Base-by-base conservation (phyloP, 768 basidiomycete species). In the Epithele typhae region DNA sequence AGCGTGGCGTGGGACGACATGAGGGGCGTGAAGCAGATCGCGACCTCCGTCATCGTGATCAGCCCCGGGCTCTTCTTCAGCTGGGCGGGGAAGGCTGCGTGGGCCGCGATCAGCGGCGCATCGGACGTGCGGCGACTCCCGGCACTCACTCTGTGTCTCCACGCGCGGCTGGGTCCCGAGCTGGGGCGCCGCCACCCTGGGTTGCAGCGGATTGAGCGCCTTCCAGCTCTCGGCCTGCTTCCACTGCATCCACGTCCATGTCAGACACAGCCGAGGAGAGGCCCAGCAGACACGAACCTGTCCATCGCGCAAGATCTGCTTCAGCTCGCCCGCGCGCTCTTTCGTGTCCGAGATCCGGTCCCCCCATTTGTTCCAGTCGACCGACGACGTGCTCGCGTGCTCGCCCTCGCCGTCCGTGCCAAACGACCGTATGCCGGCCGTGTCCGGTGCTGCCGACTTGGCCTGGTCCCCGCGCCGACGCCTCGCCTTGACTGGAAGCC, bases 321-420 rank as follows among this genome's bases (percentile, higher is more conserved):
- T 75, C 12, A 74, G 59, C 27, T 76, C 64, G 3, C 46, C 44
- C 7, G 70, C 56, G 50, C 71, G 69, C 3, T 65, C 64, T 53
- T 77, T 79, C 32, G 78, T 71, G 5, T 64, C 56, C 12, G 71
- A 72, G 8, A 74, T 64, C 10, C 75, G 71, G 37, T 66, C 66
- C 18, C 73, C 72, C 77, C 75, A 79, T 53, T 79, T 82, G 55
- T 74, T 74, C 81, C 80, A 80, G 49, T 79, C 65, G 27, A 77
- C 59, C 14, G 58, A 55, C 36, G 47, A 53, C 40, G 52, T 52
- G 9, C 37, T 43, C 17, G 34, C 34, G 24, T 34, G 21, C 18
- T 36, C 30, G 22, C 18, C 15, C 47, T 35, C 39, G 3, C 33
- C 17, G 8, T 33, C 15, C 7, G 21, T 40, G 15, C 32, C 8